Percentiles rank a stretch among this genome's conserved stretches.
These are phyloP conservation scores for Phytophthora palmivora DNA, from an alignment of 352 stramenopile genomes.

Conservation along the genomic window DNA sequence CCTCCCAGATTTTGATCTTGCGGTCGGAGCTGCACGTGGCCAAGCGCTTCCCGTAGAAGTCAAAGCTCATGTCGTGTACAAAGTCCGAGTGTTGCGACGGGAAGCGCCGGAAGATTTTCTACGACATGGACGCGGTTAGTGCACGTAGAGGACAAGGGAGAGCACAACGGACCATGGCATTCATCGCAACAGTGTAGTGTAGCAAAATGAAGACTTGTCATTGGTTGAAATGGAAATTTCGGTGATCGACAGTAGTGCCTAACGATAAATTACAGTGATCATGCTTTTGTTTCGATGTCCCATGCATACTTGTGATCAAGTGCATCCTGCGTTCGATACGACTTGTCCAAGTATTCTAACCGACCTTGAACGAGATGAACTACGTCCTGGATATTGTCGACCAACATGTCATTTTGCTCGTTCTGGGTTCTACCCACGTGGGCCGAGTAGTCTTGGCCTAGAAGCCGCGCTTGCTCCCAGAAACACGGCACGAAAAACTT, in stretches of 20 bases:
- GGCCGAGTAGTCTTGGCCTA: slow-evolving; percentile 38
- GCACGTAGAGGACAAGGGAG: not conserved
- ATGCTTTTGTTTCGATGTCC: slow-evolving; percentile 21
- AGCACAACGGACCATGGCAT: slow-evolving; percentile 23
- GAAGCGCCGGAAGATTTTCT: slow-evolving; percentile 87
- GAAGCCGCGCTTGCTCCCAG: slow-evolving; percentile 36
- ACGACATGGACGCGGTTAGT: not conserved
- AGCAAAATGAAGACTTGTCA: too few species aligned
- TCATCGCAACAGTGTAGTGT: slow-evolving; percentile 10
- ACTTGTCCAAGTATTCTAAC: slow-evolving; percentile 31
- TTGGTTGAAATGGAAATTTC: too few species aligned
- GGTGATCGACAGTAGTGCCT: too few species aligned
- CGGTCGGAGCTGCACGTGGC: slow-evolving; percentile 93
- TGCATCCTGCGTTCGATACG: slow-evolving; percentile 25
- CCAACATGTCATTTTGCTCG: slow-evolving; percentile 25
- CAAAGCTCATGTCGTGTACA: slow-evolving; percentile 93
- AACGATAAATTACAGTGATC: too few species aligned
- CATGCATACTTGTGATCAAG: slow-evolving; percentile 28
- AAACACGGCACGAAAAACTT: slow-evolving; percentile 38
- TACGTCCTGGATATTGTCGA: slow-evolving; percentile 29
- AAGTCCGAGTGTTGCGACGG: slow-evolving; percentile 91
- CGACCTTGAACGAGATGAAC: slow-evolving; percentile 20
- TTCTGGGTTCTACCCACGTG: slow-evolving; percentile 24
- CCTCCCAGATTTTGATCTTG: slow-evolving; percentile 93
- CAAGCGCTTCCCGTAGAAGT: slow-evolving; percentile 93